Conservation (phyloP, 129 eudicot genomes). For the Solidago caesia region DNA sequence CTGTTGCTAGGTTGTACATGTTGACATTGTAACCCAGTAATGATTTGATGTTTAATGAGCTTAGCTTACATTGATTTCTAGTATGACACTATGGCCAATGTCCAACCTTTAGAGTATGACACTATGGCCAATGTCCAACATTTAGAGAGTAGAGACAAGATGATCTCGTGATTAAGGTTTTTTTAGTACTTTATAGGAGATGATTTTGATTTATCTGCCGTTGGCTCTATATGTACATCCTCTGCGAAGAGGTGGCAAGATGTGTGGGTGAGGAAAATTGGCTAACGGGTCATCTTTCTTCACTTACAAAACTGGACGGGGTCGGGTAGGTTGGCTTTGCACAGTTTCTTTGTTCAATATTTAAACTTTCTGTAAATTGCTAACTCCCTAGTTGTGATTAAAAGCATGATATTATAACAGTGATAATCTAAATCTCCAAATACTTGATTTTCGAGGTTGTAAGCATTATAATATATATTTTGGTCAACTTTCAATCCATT, state of each 20-base stretch:
- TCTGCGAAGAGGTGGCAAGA: background rate
- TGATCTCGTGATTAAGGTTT: background rate
- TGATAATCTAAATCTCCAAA: too few species aligned
- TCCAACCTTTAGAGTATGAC: too few species aligned
- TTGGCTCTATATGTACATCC: background rate
- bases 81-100: background rate
- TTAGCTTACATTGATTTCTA: slow-evolving; percentile 6
- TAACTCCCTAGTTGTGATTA: too few species aligned
- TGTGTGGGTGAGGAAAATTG: background rate
- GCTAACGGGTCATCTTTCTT: too few species aligned
- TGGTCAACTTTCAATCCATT: too few species aligned
- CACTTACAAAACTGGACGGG: too few species aligned
- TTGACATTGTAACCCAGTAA: background rate
- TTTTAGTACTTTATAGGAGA: background rate
- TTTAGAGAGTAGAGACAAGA: background rate
- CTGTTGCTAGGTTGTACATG: background rate
- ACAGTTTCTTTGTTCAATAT: too few species aligned
- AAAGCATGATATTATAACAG: too few species aligned
- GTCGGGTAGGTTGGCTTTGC: too few species aligned
- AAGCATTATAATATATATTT: too few species aligned
- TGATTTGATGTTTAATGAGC: background rate
- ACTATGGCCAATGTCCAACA: background rate
- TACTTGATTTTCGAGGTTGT: too few species aligned
- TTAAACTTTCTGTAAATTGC: too few species aligned
- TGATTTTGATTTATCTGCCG: background rate